Percentiles rank a stretch among this genome's conserved stretches.
phyloP scores from a whole-genome alignment of 2,329 filamentous ascomycete species.

The Paraphaeosphaeria minitans region DNA sequence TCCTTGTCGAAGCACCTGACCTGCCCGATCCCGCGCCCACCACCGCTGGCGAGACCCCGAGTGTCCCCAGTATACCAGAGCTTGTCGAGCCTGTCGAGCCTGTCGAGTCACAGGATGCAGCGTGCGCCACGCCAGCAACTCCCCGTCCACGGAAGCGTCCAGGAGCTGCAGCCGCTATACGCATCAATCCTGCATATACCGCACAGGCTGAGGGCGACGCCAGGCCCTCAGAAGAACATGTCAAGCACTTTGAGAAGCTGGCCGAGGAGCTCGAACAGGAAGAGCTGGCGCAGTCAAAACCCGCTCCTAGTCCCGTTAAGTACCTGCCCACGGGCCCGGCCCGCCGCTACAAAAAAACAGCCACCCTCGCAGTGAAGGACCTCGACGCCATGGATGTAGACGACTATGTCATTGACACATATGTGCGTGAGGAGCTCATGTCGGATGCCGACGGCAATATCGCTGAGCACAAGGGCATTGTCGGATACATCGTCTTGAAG shows the following conservation, averaged over 20 bases:
- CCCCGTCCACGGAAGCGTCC: conserved; percentile 35
- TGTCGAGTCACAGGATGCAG: conserved; percentile 10
- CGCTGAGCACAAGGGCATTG: conserved; percentile 30
- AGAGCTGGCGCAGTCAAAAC: conserved; percentile 20
- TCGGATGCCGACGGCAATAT: conserved; percentile 41
- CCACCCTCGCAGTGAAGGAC: conserved; percentile 23
- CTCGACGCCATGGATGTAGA: conserved; percentile 46
- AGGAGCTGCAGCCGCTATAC: conserved; percentile 30
- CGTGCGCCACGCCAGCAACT: conserved; percentile 13
- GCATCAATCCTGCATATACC: conserved; percentile 10
- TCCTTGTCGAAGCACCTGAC: conserved; percentile 12
- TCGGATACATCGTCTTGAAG: conserved; percentile 56
- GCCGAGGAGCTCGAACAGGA: conserved; percentile 38
- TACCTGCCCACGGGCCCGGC: conserved; percentile 43
- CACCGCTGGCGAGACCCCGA: not conserved
- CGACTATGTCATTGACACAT: conserved; percentile 67
- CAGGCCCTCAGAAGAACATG: conserved; percentile 31
- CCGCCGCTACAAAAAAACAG: conserved; percentile 37
- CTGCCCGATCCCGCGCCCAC: not conserved
- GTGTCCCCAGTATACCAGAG: not conserved
- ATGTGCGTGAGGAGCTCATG: conserved; percentile 55
- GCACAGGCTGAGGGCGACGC: conserved; percentile 14
- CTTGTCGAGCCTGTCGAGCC: conserved; percentile 13
- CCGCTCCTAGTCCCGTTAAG: conserved; percentile 28
- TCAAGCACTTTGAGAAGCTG: conserved; percentile 41